Evolutionary conservation across 2,329 filamentous ascomycete genomes (phyloP).

Genomic region (Colletotrichum kahawae): DNA sequence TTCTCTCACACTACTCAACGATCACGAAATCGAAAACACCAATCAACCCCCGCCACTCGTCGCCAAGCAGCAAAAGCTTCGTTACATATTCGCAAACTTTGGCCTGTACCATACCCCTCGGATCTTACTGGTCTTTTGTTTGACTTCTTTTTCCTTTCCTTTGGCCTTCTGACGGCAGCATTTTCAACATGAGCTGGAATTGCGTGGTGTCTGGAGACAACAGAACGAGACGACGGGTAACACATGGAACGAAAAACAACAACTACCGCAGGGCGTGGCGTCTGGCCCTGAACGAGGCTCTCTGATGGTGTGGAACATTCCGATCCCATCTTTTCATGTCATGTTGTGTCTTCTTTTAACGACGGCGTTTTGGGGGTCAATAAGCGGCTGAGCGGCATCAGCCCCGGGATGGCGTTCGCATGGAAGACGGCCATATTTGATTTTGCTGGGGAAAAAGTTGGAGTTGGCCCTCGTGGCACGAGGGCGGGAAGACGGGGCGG

Average conservation of each 20-base stretch:
- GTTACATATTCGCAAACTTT: constrained; percentile 22
- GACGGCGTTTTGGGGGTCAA: constrained; percentile 17
- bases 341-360: constrained; percentile 15
- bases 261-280: background rate
- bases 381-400: constrained; percentile 20
- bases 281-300: background rate
- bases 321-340: constrained; percentile 18
- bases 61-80: constrained; percentile 14
- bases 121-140: constrained; percentile 22
- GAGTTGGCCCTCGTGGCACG: constrained; percentile 6
- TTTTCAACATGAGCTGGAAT: constrained; percentile 10
- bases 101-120: constrained; percentile 22
- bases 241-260: constrained; percentile 1
- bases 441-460: constrained; percentile 17
- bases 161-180: constrained; percentile 18
- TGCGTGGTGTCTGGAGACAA: constrained; percentile 11
- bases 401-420: constrained; percentile 18
- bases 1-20: background rate
- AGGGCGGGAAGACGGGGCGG: background rate
- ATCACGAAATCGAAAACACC: constrained; percentile 17
- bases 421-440: constrained; percentile 18
- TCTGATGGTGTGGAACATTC: background rate
- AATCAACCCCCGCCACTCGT: constrained; percentile 12
- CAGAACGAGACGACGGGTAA: constrained; percentile 13
- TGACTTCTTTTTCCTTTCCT: constrained; percentile 21